Conservation (phyloP, 2,329 filamentous ascomycete species). For the Coniochaeta sp. region DNA sequence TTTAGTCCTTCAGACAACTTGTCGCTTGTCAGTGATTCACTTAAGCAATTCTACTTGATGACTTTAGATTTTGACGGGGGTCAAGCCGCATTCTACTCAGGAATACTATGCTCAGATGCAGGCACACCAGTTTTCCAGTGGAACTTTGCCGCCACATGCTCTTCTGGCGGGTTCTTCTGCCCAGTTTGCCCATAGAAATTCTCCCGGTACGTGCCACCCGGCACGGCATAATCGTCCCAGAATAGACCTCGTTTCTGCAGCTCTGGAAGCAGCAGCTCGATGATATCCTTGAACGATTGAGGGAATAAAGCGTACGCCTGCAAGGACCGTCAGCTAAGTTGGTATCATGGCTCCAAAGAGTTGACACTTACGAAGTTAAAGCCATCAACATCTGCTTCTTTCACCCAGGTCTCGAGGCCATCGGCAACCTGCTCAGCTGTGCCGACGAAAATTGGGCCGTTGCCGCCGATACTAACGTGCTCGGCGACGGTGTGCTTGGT, state of each 20-base stretch:
- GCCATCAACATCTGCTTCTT: conserved; percentile 63
- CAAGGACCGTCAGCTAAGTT: conserved; percentile 3
- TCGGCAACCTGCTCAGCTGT: conserved; percentile 59
- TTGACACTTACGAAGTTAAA: conserved; percentile 55
- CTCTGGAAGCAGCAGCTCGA: conserved; percentile 56
- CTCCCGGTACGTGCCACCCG: conserved; percentile 33
- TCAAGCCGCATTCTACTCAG: conserved; percentile 4
- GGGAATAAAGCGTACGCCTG: conserved; percentile 40
- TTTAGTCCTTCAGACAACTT: no score
- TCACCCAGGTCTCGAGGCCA: conserved; percentile 58
- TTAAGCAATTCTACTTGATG: no score
- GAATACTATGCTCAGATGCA: conserved; percentile 16
- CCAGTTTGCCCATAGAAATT: conserved; percentile 30
- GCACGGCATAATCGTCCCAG: conserved; percentile 38
- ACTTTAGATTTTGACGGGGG: no score
- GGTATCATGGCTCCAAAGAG: background rate
- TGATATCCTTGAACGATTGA: conserved; percentile 58
- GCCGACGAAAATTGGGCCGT: conserved; percentile 57
- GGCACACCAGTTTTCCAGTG: conserved; percentile 29
- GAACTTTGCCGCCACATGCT: conserved; percentile 30
- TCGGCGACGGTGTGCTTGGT: conserved; percentile 64
- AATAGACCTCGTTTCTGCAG: conserved; percentile 49
- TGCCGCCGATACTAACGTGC: conserved; percentile 60
- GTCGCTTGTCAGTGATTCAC: no score
- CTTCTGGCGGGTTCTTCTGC: conserved; percentile 22